These are phyloP conservation scores for Volutella citrinella DNA, from an alignment of 2,329 filamentous ascomycete genomes.

Conservation along the genomic window DNA sequence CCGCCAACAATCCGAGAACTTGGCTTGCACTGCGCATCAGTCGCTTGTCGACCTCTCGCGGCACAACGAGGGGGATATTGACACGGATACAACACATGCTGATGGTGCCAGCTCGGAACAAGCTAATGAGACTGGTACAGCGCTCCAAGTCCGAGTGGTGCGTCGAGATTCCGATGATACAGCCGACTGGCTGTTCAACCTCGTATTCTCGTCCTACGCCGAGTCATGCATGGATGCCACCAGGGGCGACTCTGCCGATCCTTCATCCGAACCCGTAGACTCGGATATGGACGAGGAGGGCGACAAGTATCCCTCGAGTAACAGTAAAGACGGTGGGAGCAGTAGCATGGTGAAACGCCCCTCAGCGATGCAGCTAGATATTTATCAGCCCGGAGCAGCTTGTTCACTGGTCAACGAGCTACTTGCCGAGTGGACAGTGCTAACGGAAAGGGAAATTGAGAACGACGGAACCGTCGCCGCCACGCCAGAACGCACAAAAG, in stretches of 20 bases:
- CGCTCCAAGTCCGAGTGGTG: not conserved
- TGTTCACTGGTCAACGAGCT: conserved; percentile 1
- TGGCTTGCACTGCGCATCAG: not conserved
- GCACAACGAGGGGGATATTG: not conserved
- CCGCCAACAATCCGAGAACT: conserved; percentile 1
- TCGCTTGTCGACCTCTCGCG: not conserved
- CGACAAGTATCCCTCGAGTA: not conserved
- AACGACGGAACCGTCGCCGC: not conserved
- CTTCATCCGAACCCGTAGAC: not conserved
- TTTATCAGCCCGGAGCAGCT: not conserved
- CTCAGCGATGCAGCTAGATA: not conserved
- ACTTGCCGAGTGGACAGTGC: conserved; percentile 1
- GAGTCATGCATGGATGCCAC: not conserved
- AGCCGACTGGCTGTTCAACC: conserved; percentile 1
- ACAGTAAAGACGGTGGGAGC: not conserved
- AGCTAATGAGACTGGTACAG: not conserved
- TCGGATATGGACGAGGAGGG: not conserved
- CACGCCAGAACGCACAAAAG: not conserved
- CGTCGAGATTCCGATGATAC: not conserved
- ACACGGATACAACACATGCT: too few species aligned
- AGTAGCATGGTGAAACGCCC: not conserved
- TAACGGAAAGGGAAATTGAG: conserved; percentile 2
- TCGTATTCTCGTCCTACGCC: not conserved
- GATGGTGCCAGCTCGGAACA: not conserved
- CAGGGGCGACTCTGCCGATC: not conserved